Conservation (phyloP, 768 basidiomycete species). For the Phanerochaete sordida region DNA sequence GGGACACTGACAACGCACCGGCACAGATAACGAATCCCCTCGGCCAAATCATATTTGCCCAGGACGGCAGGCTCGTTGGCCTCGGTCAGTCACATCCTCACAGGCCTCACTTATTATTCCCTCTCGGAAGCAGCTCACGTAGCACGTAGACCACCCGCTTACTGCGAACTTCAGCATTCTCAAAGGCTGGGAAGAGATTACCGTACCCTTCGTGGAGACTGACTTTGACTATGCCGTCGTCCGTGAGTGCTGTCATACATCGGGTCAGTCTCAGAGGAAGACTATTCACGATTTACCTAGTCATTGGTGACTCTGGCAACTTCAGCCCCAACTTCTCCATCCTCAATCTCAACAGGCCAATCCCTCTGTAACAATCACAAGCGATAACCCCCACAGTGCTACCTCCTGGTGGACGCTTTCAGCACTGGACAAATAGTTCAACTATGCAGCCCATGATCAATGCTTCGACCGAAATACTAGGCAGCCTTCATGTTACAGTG, state of each 20-base stretch:
- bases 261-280: not conserved
- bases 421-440: too few relatives aligned
- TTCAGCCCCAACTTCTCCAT: slow-evolving; percentile 35
- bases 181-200: slow-evolving; percentile 31
- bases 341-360: not conserved
- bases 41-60: slow-evolving; percentile 22
- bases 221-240: slow-evolving; percentile 36
- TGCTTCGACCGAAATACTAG: too few relatives aligned
- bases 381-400: too few relatives aligned
- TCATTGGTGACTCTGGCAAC: slow-evolving; percentile 50
- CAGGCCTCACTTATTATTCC: not conserved
- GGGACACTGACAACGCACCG: slow-evolving; percentile 39
- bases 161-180: slow-evolving; percentile 35
- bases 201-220: slow-evolving; percentile 32
- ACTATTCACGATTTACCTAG: slow-evolving; percentile 21
- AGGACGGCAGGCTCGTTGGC: slow-evolving; percentile 26
- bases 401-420: too few relatives aligned
- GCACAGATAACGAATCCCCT: slow-evolving; percentile 36
- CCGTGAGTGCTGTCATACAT: slow-evolving; percentile 30
- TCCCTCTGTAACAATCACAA: not conserved
- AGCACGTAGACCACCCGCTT: slow-evolving; percentile 27
- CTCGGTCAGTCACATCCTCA: slow-evolving; percentile 27
- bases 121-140: not conserved
- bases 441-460: too few relatives aligned
- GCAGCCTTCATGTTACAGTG: too few relatives aligned